Evolutionary conservation across 2,329 filamentous ascomycete genomes (phyloP).

Genomic region (Ophiostoma sp.): DNA sequence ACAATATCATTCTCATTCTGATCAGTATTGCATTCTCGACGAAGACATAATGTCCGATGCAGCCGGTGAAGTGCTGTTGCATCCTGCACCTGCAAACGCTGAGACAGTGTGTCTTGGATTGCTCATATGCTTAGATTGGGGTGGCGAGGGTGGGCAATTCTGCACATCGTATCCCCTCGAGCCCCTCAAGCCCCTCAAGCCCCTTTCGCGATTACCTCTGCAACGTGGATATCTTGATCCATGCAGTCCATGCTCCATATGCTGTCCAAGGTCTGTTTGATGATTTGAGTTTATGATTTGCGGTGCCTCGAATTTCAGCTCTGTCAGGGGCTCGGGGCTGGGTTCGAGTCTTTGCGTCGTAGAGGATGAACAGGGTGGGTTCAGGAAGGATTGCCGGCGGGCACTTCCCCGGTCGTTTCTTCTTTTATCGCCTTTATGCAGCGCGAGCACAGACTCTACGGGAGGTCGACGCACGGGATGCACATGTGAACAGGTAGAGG

Average conservation of each 20-base stretch:
- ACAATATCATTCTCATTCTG: no score
- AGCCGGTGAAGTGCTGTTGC: neutral
- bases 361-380: neutral
- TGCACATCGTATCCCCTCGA: no score
- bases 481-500: neutral
- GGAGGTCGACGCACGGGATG: neutral
- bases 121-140: no score
- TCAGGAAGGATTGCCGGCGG: neutral
- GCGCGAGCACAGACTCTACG: conserved; percentile 4
- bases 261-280: neutral
- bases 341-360: neutral
- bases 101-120: neutral
- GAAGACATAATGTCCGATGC: conserved; percentile 1
- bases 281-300: conserved; percentile 10
- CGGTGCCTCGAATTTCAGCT: neutral
- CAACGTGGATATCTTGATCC: no score
- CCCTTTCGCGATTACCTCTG: neutral
- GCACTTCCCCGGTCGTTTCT: conserved; percentile 1
- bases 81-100: neutral
- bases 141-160: no score
- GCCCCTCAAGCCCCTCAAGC: neutral
- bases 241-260: no score
- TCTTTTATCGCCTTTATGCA: conserved; percentile 5
- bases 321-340: neutral
- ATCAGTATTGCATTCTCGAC: neutral